Evolutionary conservation across 1,284 basidiomycete genomes (phyloP).

Genomic region (Mycosarcoma maydis): DNA sequence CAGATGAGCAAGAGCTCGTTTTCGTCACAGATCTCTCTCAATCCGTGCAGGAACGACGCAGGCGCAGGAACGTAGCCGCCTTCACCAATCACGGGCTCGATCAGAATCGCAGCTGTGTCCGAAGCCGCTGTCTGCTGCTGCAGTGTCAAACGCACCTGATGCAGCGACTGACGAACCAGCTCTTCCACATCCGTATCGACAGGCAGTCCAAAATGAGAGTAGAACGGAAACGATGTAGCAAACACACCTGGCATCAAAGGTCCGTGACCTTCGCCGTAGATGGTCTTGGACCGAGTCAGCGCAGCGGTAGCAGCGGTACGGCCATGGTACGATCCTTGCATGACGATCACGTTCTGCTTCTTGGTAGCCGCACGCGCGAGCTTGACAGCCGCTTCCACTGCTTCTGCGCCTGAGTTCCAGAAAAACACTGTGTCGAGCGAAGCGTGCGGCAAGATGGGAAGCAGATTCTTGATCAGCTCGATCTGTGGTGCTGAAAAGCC

Average conservation of each 20-base stretch:
- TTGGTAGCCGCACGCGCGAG: slow-evolving; percentile 78
- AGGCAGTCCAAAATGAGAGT: slow-evolving; percentile 82
- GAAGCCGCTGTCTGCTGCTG: slow-evolving; percentile 82
- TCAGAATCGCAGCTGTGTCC: slow-evolving; percentile 89
- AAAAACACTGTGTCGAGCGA: slow-evolving; percentile 83
- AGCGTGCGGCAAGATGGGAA: slow-evolving; percentile 76
- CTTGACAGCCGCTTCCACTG: slow-evolving; percentile 78
- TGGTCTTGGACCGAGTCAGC: slow-evolving; percentile 87
- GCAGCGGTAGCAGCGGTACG: slow-evolving; percentile 78
- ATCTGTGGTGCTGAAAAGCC: slow-evolving; percentile 55
- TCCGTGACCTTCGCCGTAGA: slow-evolving; percentile 81
- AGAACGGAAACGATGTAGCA: slow-evolving; percentile 87
- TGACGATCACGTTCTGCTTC: slow-evolving; percentile 85
- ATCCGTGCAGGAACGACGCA: slow-evolving; percentile 78
- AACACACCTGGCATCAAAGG: slow-evolving; percentile 89
- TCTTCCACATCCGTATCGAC: slow-evolving; percentile 75
- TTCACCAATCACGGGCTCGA: slow-evolving; percentile 93
- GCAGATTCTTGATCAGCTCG: slow-evolving; percentile 52
- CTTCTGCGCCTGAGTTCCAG: slow-evolving; percentile 93
- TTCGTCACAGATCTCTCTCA: slow-evolving; percentile 85
- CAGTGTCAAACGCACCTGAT: slow-evolving; percentile 84
- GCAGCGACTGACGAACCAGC: slow-evolving; percentile 77
- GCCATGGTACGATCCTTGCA: slow-evolving; percentile 73
- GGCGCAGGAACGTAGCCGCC: slow-evolving; percentile 92
- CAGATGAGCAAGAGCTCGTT: slow-evolving; percentile 90